These are phyloP conservation scores for Leccinum subtestaceum DNA, from an alignment of 768 basidiomycete species.

Conservation along the genomic window DNA sequence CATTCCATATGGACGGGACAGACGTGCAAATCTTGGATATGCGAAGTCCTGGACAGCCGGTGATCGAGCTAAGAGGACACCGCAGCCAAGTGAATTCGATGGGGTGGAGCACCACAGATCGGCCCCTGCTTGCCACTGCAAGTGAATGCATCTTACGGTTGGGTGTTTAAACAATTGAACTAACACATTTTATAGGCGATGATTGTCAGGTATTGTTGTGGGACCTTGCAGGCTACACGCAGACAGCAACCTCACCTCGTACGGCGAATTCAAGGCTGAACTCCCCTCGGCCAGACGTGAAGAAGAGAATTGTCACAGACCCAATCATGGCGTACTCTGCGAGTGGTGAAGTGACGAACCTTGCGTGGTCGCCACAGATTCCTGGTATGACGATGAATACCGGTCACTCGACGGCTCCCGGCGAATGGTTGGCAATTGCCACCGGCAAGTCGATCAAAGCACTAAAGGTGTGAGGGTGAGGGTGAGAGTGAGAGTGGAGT, in stretches of 20 bases:
- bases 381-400: constrained; percentile 72
- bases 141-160: constrained; percentile 45
- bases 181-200: constrained; percentile 55
- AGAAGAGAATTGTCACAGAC: constrained; percentile 68
- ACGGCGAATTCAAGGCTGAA: constrained; percentile 66
- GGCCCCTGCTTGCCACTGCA: constrained; percentile 82
- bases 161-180: background rate
- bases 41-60: constrained; percentile 93
- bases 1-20: constrained; percentile 90
- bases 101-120: constrained; percentile 86
- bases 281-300: constrained; percentile 79
- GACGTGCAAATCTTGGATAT: constrained; percentile 95
- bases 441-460: constrained; percentile 81
- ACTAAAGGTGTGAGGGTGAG: constrained; percentile 69
- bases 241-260: constrained; percentile 65
- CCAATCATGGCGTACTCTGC: constrained; percentile 86
- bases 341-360: constrained; percentile 71
- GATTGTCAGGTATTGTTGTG: constrained; percentile 93
- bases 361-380: constrained; percentile 88
- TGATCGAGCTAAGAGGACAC: constrained; percentile 87
- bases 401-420: constrained; percentile 68
- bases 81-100: constrained; percentile 79
- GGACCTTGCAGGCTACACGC: constrained; percentile 73
- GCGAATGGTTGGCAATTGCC: constrained; percentile 86
- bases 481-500: background rate